phyloP scores from a whole-genome alignment of 2,329 filamentous ascomycete species.

The Chaetomiaceae sp. region DNA sequence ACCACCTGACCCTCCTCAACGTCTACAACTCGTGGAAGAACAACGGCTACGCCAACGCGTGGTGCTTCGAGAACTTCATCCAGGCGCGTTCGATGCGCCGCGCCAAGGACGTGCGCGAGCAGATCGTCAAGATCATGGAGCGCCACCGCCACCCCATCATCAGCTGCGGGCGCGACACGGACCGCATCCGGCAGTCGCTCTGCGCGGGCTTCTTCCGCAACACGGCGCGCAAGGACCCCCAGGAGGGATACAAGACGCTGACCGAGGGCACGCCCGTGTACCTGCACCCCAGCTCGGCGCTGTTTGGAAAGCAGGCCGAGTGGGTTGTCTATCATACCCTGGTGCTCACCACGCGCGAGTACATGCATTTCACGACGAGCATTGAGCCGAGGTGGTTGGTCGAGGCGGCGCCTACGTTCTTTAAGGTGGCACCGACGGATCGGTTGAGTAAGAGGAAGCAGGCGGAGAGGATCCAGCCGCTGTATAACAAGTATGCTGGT shows the following conservation, averaged over 20 bases:
- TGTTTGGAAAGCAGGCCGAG: slow-evolving; percentile 94
- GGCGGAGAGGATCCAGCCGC: slow-evolving; percentile 88
- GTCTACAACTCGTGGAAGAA: slow-evolving; percentile 98
- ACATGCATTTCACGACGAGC: slow-evolving; percentile 90
- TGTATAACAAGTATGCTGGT: slow-evolving; percentile 87
- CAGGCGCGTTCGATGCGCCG: slow-evolving; percentile 85
- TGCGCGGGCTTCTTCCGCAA: slow-evolving; percentile 96
- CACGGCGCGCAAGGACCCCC: slow-evolving; percentile 86
- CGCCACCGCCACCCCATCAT: slow-evolving; percentile 78
- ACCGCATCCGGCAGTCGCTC: slow-evolving; percentile 80
- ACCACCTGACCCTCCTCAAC: slow-evolving; percentile 91
- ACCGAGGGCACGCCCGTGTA: slow-evolving; percentile 94
- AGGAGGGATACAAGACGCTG: slow-evolving; percentile 96
- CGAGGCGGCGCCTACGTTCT: slow-evolving; percentile 96
- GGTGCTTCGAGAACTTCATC: slow-evolving; percentile 98
- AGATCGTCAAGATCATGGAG: slow-evolving; percentile 90
- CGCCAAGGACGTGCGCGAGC: slow-evolving; percentile 86
- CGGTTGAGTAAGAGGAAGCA: slow-evolving; percentile 85
- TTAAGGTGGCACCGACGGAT: slow-evolving; percentile 91
- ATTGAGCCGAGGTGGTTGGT: slow-evolving; percentile 96
- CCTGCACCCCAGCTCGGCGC: slow-evolving; percentile 82
- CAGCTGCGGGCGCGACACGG: slow-evolving; percentile 82
- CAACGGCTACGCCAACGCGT: slow-evolving; percentile 74
- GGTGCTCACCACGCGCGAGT: slow-evolving; percentile 92
- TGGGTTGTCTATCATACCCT: slow-evolving; percentile 93